Percentiles rank a stretch among this genome's conserved stretches.
Conservation (phyloP, 2,329 filamentous ascomycete species). For the Alternaria metachromatica region DNA sequence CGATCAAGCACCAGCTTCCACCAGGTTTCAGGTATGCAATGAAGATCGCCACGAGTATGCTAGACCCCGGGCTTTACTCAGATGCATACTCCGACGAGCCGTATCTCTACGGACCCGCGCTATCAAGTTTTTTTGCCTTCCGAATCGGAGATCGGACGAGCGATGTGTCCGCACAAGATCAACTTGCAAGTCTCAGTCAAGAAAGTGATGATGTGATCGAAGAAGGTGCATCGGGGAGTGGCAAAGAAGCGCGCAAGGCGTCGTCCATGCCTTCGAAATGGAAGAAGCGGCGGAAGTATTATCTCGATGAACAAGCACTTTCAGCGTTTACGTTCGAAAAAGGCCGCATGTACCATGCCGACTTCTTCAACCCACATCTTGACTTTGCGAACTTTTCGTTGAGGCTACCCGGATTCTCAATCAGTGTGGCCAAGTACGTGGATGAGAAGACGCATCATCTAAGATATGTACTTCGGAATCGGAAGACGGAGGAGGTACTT, state of each 20-base stretch:
- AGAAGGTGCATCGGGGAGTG: conserved; percentile 51
- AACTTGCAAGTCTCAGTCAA: conserved; percentile 26
- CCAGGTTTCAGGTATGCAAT: conserved; percentile 47
- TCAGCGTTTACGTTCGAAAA: conserved; percentile 52
- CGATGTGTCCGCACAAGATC: conserved; percentile 26
- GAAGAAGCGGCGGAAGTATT: conserved; percentile 55
- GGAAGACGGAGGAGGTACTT: conserved; percentile 49
- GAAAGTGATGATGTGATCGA: conserved; percentile 45
- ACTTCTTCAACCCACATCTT: conserved; percentile 58
- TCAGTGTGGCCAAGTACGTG: conserved; percentile 55
- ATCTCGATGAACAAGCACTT: conserved; percentile 46
- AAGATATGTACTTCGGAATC: conserved; percentile 55
- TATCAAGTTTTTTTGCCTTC: conserved; percentile 44
- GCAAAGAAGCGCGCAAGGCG: conserved; percentile 36
- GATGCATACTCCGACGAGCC: conserved; percentile 49
- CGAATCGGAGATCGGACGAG: conserved; percentile 36
- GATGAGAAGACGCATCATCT: conserved; percentile 57
- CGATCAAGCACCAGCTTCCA: conserved; percentile 45
- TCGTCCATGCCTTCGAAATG: conserved; percentile 47
- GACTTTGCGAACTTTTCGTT: conserved; percentile 56
- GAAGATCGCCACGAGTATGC: conserved; percentile 44
- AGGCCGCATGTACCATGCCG: conserved; percentile 53
- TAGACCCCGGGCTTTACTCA: conserved; percentile 46
- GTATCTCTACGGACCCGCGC: conserved; percentile 47
- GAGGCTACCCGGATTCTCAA: conserved; percentile 54